Conservation (phyloP, 2,329 filamentous ascomycete genomes). For the Trichoderma sp. region DNA sequence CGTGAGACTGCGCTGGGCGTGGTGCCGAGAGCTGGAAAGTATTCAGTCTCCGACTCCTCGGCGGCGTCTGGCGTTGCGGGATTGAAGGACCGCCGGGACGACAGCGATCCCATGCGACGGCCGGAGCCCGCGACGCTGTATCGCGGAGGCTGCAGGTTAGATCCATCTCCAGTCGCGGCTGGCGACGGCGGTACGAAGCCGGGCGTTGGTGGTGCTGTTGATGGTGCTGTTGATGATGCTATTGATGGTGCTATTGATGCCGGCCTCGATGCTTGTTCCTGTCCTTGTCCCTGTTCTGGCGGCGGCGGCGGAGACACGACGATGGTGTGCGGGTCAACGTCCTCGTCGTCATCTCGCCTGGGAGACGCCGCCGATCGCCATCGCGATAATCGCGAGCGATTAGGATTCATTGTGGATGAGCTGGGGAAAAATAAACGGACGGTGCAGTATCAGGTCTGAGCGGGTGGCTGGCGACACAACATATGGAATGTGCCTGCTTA, state of each 20-base stretch:
- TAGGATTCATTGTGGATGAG: not conserved
- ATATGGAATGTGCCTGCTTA: not conserved
- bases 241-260: not conserved
- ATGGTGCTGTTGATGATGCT: not conserved
- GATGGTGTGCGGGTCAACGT: not conserved
- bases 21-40: slow-evolving; percentile 14
- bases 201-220: not conserved
- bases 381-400: not conserved
- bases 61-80: slow-evolving; percentile 9
- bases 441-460: slow-evolving; percentile 10
- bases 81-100: slow-evolving; percentile 4
- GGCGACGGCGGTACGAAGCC: too few species aligned
- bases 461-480: not conserved
- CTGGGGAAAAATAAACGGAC: not conserved
- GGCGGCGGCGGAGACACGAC: not conserved
- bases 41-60: slow-evolving; percentile 14
- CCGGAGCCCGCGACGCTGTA: not conserved
- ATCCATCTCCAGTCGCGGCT: not conserved
- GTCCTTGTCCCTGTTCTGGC: not conserved
- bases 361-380: not conserved
- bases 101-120: not conserved
- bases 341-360: not conserved
- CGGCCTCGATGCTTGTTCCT: not conserved
- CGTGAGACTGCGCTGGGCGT: not conserved
- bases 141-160: not conserved